Percentiles rank a stretch among this genome's conserved stretches.
Evolutionary conservation across 2,329 filamentous ascomycete species (phyloP).

Genomic region (Aspergillus awamori): DNA sequence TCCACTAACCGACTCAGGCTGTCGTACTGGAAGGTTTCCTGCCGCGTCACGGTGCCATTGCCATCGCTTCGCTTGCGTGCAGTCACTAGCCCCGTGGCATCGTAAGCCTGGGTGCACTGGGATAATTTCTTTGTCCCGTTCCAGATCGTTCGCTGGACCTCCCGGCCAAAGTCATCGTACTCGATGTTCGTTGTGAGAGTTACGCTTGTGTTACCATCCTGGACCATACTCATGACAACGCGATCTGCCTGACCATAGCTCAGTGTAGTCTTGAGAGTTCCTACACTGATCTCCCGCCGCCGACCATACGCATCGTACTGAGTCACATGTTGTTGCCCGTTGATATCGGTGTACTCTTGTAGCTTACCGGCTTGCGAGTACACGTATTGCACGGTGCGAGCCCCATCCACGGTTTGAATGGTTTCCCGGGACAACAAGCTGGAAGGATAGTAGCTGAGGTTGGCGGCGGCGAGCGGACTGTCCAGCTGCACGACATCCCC

Average conservation of each 20-base stretch:
- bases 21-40: conserved; percentile 1
- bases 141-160: background rate
- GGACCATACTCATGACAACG: background rate
- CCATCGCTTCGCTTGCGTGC: background rate
- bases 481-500: background rate
- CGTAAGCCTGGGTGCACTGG: background rate
- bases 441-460: conserved; percentile 1
- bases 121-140: background rate
- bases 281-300: background rate
- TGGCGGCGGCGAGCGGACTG: background rate
- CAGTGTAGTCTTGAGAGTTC: background rate
- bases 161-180: conserved; percentile 8
- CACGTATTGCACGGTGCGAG: background rate
- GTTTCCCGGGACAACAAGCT: background rate
- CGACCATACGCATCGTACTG: conserved; percentile 9
- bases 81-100: background rate
- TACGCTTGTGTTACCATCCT: background rate
- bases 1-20: background rate
- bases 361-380: conserved; percentile 17
- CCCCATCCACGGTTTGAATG: background rate
- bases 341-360: conserved; percentile 12
- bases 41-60: background rate
- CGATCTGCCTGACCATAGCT: background rate
- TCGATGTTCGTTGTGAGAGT: background rate
- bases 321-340: conserved; percentile 12